Base-by-base conservation (phyloP, 2,329 filamentous ascomycete species). In the Colletotrichum viniferum region DNA sequence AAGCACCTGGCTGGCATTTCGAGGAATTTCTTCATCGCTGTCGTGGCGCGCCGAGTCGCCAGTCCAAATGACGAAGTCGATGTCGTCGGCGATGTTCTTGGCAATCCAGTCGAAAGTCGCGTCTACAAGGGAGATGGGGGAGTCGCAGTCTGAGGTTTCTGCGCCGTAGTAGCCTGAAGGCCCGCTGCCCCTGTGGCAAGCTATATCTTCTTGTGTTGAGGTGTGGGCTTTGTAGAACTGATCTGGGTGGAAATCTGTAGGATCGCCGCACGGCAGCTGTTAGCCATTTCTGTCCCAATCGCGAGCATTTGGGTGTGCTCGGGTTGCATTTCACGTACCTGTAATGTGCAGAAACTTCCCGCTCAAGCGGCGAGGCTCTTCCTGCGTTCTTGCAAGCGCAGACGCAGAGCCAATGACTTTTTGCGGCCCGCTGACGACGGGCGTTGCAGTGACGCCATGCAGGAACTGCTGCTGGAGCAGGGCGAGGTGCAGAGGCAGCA, bases 1-100 rank as follows among this genome's bases (percentile, higher is more conserved):
- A 18, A 96, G 86, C n/a, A 99, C 93, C 82, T 98, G 92, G 56
- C 90, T 87, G 55, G 92, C 89, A 48, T 89, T 94, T 78, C 97
- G 94, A 14, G 96, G 96, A 38, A 94, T 88, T 63, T 90, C 85
- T 82, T 96, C 94, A 82, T 98, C 96, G 83, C 94, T 96, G 84
- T 98, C 96, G 84, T 98, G 96, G 78, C 96, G 91, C 24, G 94
- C 95, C 36, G 94, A 96, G 84, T 98, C 96, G 78, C 96, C 96
- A 2, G 96, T 98, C 96, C 96, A 98, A 64, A 98, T 87, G 65
- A 98, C 93, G 82, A 98, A 98, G 83, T 98, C 96, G 77, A 98
- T 90, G 5, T 92, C 85, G 81, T 96, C 94, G 81, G 91, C 93
- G 73, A 98, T 81, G 80, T 98, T 93, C 58, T 92, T 90, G 60